Percentiles rank a stretch among this genome's conserved stretches.
These are phyloP conservation scores for Calonectria pteridis DNA, from an alignment of 2,329 filamentous ascomycete genomes.

Conservation along the genomic window DNA sequence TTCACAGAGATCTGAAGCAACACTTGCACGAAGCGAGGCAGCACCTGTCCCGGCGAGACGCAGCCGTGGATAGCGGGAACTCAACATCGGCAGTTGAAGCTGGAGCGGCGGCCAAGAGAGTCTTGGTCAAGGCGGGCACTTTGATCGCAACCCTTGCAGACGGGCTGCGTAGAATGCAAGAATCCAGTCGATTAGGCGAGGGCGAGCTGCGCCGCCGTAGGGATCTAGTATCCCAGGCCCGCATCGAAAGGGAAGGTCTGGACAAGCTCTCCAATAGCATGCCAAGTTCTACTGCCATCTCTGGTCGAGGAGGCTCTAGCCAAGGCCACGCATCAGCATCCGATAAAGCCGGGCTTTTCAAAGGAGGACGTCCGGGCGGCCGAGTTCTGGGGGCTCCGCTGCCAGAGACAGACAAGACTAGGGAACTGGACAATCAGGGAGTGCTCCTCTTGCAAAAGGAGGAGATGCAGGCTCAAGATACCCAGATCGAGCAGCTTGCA, in stretches of 20 bases:
- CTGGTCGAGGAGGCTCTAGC: slow-evolving; percentile 57
- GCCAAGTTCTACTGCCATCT: slow-evolving; percentile 46
- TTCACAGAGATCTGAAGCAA: slow-evolving; percentile 79
- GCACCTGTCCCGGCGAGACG: slow-evolving; percentile 76
- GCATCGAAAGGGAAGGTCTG: slow-evolving; percentile 80
- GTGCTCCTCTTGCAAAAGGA: slow-evolving; percentile 80
- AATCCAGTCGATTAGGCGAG: slow-evolving; percentile 71
- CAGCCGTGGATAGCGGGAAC: slow-evolving; percentile 54
- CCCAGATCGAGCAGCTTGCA: slow-evolving; percentile 76
- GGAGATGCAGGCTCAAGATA: slow-evolving; percentile 81
- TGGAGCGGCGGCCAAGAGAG: slow-evolving; percentile 79
- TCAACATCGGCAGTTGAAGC: slow-evolving; percentile 68
- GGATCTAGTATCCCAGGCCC: slow-evolving; percentile 77
- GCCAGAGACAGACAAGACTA: slow-evolving; percentile 80
- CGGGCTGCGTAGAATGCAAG: slow-evolving; percentile 70
- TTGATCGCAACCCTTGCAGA: slow-evolving; percentile 74
- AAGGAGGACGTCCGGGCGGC: slow-evolving; percentile 58
- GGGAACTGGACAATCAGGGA: slow-evolving; percentile 81
- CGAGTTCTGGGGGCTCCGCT: slow-evolving; percentile 80
- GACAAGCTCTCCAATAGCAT: slow-evolving; percentile 77
- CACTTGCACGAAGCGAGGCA: slow-evolving; percentile 74
- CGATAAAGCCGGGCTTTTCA: slow-evolving; percentile 64
- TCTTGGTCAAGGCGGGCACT: slow-evolving; percentile 76
- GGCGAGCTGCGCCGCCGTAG: slow-evolving; percentile 79
- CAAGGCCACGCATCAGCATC: slow-evolving; percentile 61